Evolutionary conservation across 768 basidiomycete species (phyloP).

Genomic region (Xerocomellus amylosporus): DNA sequence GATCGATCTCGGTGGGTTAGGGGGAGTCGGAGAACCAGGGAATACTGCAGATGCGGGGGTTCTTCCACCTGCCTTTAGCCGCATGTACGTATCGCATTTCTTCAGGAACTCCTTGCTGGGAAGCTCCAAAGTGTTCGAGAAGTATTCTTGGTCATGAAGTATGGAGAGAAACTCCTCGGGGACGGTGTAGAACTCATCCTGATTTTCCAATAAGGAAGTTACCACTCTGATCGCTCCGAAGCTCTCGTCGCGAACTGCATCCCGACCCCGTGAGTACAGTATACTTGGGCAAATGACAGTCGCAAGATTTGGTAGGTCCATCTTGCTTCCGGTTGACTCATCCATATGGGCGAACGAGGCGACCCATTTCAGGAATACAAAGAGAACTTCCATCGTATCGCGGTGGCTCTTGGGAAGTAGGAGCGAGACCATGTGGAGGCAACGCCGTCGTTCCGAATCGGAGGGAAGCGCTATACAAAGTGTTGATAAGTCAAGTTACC

Average conservation of each 20-base stretch:
- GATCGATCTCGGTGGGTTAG: slow-evolving; percentile 25
- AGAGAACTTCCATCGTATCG: slow-evolving; percentile 96
- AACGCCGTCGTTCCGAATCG: slow-evolving; percentile 75
- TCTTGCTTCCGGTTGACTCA: slow-evolving; percentile 95
- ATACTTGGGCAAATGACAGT: slow-evolving; percentile 99
- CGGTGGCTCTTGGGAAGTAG: slow-evolving; percentile 91
- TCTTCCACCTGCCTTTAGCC: slow-evolving; percentile 60
- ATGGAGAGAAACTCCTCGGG: slow-evolving; percentile 87
- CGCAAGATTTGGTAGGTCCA: slow-evolving; percentile 94
- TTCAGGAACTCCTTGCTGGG: slow-evolving; percentile 95
- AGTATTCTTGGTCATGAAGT: slow-evolving; percentile 89
- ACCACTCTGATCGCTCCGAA: slow-evolving; percentile 85
- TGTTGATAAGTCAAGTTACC: slow-evolving; percentile 9
- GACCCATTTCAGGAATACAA: slow-evolving; percentile 99
- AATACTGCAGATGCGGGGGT: slow-evolving; percentile 32
- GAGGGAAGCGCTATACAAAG: slow-evolving; percentile 57
- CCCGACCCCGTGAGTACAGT: slow-evolving; percentile 81
- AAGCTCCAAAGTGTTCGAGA: slow-evolving; percentile 81
- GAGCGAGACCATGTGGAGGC: slow-evolving; percentile 81
- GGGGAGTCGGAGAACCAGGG: slow-evolving; percentile 27
- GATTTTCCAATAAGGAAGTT: slow-evolving; percentile 82
- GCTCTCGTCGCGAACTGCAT: slow-evolving; percentile 90
- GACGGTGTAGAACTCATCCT: slow-evolving; percentile 95
- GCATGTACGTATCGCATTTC: slow-evolving; percentile 91
- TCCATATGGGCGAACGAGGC: slow-evolving; percentile 98